Percentiles rank a stretch among this genome's conserved stretches.
Conservation (phyloP, 805 yeast species). For the Monosporozyma siamensis region DNA sequence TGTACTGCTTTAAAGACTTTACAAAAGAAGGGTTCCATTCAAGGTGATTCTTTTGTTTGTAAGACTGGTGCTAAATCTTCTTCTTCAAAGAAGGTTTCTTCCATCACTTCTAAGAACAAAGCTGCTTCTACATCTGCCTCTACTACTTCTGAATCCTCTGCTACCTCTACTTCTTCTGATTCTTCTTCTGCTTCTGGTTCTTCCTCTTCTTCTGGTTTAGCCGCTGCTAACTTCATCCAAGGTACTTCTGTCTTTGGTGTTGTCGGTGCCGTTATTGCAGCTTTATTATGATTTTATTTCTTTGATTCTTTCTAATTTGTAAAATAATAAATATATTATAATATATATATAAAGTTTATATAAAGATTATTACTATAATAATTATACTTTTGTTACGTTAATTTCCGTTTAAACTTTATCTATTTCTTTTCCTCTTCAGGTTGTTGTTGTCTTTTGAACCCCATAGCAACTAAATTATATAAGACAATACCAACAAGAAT, state of each 20-base stretch:
- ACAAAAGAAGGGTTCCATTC: constrained; percentile 71
- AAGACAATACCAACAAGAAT: constrained; percentile 20
- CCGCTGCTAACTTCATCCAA: constrained; percentile 26
- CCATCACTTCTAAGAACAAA: constrained; percentile 20
- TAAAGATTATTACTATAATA: no score
- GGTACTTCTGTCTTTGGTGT: constrained; percentile 40
- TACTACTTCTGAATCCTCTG: constrained; percentile 28
- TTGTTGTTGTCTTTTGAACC: neutral
- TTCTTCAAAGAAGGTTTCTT: constrained; percentile 31
- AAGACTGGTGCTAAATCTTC: constrained; percentile 49
- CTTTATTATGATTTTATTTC: constrained; percentile 38
- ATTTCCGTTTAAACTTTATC: no score
- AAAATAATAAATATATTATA: no score
- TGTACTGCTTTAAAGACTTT: constrained; percentile 68
- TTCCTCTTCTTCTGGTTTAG: constrained; percentile 29
- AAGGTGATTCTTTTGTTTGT: constrained; percentile 82
- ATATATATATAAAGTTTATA: no score
- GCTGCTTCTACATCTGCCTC: constrained; percentile 15
- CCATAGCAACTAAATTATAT: constrained; percentile 10
- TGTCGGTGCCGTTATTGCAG: constrained; percentile 41
- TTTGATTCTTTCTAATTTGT: no score
- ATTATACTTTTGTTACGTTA: no score
- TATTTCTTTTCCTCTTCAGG: neutral
- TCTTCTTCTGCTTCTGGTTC: constrained; percentile 5
- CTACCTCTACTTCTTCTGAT: constrained; percentile 14